Base-by-base conservation (phyloP, 768 basidiomycete species). In the Candolleomyces eurysporus region DNA sequence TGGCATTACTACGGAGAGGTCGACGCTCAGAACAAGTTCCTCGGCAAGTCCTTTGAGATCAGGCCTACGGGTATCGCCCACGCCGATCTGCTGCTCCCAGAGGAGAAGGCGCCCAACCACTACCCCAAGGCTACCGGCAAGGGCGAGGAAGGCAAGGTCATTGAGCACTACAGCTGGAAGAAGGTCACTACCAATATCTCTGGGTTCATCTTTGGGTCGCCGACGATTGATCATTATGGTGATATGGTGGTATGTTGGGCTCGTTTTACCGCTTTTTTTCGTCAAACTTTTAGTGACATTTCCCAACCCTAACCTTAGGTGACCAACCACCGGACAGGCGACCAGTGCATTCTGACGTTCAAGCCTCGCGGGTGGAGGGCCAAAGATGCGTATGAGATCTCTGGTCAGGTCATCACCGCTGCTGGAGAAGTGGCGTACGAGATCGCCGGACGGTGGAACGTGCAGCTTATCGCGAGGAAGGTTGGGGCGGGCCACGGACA, bases 1-100 rank as follows among this genome's bases (percentile, higher is more conserved):
- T 98, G 94, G 94, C 84, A 87, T 61, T 98, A 97, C 72, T 97
- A 84, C 64, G 94, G 95, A 67, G 92, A 94, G 79, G 96, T 98
- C 57, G 96, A 97, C 68, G 96, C 96, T 3, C 94, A 97, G 73
- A 96, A 95, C 72, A 96, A 89, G 75, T 97, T 98, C 73, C 89
- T 94, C 83, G 96, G 96, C 46, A 94, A 95, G 73, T 92, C 90
- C 0, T 98, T 98, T 69, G 96, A 98, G 78, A 97, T 98, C 66
- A 78, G 93, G 26, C 96, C 96, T 1, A 98, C 95, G 2, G 96
- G 96, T n/a, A 81, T 94, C 10, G 96, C 95, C 0, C 96, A 98
- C 66, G 89, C 84, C 5, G 91, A 96, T 49, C 78, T 98, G 9
- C 75, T 91, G 17, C 73, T 98, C 4, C 91, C 94, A 0, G 79